These are phyloP conservation scores for Ophiostoma australiae DNA, from an alignment of 2,329 filamentous ascomycete species.

Conservation along the genomic window DNA sequence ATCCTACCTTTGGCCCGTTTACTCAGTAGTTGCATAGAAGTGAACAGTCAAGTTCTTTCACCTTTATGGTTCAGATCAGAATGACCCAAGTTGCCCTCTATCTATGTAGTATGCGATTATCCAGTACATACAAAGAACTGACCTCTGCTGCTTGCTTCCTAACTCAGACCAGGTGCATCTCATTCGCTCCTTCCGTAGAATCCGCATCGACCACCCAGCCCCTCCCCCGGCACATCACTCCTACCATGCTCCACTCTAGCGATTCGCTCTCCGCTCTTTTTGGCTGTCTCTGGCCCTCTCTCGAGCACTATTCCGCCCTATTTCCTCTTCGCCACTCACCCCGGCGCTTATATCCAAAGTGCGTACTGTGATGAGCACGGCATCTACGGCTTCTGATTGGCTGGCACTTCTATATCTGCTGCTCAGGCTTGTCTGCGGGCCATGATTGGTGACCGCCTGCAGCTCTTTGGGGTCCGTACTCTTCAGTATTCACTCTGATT, in stretches of 20 bases:
- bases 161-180: background rate
- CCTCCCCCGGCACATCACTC: constrained; percentile 11
- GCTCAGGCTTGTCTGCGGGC: background rate
- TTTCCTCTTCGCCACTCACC: background rate
- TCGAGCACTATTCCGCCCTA: no score
- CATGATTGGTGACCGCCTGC: constrained; percentile 16
- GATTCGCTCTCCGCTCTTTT: constrained; percentile 13
- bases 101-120: background rate
- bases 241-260: constrained; percentile 3
- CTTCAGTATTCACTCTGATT: background rate
- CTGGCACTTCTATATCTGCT: constrained; percentile 19
- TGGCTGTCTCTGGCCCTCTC: background rate
- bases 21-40: no score
- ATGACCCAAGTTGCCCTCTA: no score
- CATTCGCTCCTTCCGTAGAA: background rate
- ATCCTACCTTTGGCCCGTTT: no score
- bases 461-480: background rate
- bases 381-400: constrained; percentile 22
- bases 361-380: constrained; percentile 21
- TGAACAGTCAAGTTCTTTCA: no score
- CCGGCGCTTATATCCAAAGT: constrained; percentile 14
- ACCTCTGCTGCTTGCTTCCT: background rate
- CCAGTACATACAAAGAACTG: background rate
- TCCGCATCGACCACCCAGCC: background rate
- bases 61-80: no score